Evolutionary conservation across 805 yeast genomes (phyloP).

Genomic region (Yamadazyma phyllophila): DNA sequence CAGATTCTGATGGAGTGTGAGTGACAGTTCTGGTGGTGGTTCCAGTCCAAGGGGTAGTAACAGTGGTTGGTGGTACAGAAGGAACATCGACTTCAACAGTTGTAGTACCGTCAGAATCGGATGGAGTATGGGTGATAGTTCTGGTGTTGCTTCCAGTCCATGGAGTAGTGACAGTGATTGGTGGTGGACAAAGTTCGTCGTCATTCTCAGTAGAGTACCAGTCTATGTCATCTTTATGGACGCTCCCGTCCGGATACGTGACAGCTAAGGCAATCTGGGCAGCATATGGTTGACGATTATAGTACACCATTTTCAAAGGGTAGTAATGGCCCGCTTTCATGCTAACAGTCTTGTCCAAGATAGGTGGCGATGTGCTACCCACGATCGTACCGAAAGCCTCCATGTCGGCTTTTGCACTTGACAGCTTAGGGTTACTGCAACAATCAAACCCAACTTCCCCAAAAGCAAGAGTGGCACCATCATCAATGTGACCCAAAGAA

Average conservation of each 20-base stretch:
- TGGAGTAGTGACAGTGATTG: neutral
- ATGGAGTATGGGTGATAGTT: neutral
- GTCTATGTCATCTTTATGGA: neutral
- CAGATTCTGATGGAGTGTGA: neutral
- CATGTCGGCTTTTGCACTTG: neutral
- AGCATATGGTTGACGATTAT: neutral
- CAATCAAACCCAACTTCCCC: neutral
- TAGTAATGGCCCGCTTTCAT: neutral
- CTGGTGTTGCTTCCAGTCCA: neutral
- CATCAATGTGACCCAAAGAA: neutral
- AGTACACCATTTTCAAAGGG: neutral
- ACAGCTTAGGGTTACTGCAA: neutral
- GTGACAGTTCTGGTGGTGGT: neutral
- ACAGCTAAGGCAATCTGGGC: neutral
- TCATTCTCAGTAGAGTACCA: neutral
- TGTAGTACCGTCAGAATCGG: neutral
- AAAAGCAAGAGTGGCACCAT: neutral
- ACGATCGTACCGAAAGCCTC: neutral
- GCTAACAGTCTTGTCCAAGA: too few species aligned
- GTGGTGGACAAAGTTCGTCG: neutral
- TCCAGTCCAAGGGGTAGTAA: neutral
- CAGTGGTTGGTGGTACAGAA: neutral
- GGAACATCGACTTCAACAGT: constrained; percentile 1
- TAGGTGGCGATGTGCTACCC: neutral
- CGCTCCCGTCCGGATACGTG: neutral